Percentiles rank a stretch among this genome's conserved stretches.
phyloP scores from a whole-genome alignment of 768 basidiomycete species.

The Lactarius pseudohatsudake region DNA sequence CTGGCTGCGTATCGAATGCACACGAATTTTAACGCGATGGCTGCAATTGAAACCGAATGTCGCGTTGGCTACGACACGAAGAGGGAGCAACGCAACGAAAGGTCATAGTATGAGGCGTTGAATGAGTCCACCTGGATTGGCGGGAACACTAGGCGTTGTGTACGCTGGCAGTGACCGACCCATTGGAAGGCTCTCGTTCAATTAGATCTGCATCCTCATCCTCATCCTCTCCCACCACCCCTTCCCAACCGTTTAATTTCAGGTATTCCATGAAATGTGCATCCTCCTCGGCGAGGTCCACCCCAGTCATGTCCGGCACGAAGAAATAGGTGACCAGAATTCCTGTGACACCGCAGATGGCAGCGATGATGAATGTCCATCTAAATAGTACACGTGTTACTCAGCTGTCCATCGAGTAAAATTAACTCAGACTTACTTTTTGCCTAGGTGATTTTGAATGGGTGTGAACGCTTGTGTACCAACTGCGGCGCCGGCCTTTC shows the following conservation, averaged over 20 bases:
- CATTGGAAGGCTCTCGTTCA: not conserved
- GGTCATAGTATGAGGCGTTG: too few species aligned
- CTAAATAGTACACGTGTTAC: slow-evolving; percentile 33
- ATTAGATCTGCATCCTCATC: slow-evolving; percentile 39
- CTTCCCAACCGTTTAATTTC: slow-evolving; percentile 62
- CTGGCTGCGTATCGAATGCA: too few species aligned
- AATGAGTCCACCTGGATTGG: too few species aligned
- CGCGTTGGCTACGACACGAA: too few species aligned
- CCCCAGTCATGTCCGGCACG: slow-evolving; percentile 64
- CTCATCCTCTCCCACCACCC: slow-evolving; percentile 58
- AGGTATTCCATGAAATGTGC: slow-evolving; percentile 59
- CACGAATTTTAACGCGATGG: too few species aligned
- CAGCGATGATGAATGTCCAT: slow-evolving; percentile 68
- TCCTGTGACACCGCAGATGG: slow-evolving; percentile 64
- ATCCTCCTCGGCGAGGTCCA: slow-evolving; percentile 68
- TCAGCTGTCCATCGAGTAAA: slow-evolving; percentile 5
- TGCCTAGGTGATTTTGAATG: slow-evolving; percentile 65
- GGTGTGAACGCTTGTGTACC: slow-evolving; percentile 72
- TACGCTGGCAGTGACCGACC: not conserved
- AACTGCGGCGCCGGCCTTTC: slow-evolving; percentile 70
- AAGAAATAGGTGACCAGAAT: slow-evolving; percentile 67
- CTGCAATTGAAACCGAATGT: too few species aligned
- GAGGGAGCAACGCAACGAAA: too few species aligned
- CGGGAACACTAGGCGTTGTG: not conserved
- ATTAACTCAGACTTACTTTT: slow-evolving; percentile 42